These are phyloP conservation scores for Fraxinus latifolia DNA, from an alignment of 305 asterid species.

Conservation along the genomic window DNA sequence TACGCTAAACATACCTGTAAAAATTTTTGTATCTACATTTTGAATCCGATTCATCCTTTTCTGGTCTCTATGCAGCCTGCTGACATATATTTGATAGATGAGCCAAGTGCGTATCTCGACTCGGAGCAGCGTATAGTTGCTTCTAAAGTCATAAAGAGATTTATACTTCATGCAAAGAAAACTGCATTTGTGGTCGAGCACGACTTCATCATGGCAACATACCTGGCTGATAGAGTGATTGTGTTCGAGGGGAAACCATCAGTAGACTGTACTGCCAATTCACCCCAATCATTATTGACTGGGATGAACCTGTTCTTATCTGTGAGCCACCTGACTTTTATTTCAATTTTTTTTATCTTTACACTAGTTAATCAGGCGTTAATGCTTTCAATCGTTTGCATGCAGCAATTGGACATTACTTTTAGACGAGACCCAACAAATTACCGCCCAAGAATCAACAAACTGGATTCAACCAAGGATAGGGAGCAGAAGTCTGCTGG, in stretches of 20 bases:
- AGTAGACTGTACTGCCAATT: slow-evolving; percentile 78
- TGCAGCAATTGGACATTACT: slow-evolving; percentile 91
- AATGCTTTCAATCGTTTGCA: slow-evolving; percentile 16
- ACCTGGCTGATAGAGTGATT: slow-evolving; percentile 93
- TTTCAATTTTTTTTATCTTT: background rate
- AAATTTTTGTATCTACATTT: background rate
- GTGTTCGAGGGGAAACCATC: slow-evolving; percentile 89
- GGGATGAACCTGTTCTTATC: slow-evolving; percentile 97
- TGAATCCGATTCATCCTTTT: slow-evolving; percentile 11
- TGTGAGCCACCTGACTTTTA: slow-evolving; percentile 40
- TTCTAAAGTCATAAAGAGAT: slow-evolving; percentile 89
- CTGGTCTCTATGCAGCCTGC: slow-evolving; percentile 66
- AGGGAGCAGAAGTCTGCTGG: slow-evolving; percentile 90
- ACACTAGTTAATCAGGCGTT: background rate
- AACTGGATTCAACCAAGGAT: slow-evolving; percentile 85
- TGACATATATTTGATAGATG: slow-evolving; percentile 83
- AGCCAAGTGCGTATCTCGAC: slow-evolving; percentile 94
- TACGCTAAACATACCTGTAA: background rate
- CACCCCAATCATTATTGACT: slow-evolving; percentile 88
- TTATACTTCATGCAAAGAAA: slow-evolving; percentile 92
- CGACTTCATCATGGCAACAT: slow-evolving; percentile 96
- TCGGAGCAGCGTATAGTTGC: slow-evolving; percentile 97
- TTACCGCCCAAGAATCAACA: slow-evolving; percentile 86
- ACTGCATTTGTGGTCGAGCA: slow-evolving; percentile 95
- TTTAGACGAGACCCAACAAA: slow-evolving; percentile 94